A percentile compares a stretch with the other conserved stretches of the same genome.
These are phyloP conservation scores for Arthrinium phaeospermum DNA, from an alignment of 2,329 filamentous ascomycete genomes.

Conservation along the genomic window DNA sequence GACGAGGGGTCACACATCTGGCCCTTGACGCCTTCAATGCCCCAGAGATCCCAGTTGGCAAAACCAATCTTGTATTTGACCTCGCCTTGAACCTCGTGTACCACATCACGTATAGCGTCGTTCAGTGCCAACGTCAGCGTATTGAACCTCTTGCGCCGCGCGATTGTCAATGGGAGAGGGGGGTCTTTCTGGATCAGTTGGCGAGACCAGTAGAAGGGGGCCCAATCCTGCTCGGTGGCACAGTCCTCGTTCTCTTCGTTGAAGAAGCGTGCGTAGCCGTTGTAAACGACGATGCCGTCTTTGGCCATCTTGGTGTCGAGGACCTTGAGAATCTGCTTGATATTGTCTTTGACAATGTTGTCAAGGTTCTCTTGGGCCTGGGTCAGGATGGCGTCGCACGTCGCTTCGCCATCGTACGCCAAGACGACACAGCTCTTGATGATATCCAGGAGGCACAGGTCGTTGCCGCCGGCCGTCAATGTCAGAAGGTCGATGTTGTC, in stretches of 20 bases:
- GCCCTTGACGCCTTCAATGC: slow-evolving; percentile 33
- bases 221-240: slow-evolving; percentile 31
- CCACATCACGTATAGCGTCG: slow-evolving; percentile 34
- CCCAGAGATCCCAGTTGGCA: slow-evolving; percentile 40
- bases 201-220: slow-evolving; percentile 23
- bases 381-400: slow-evolving; percentile 31
- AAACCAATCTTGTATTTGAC: slow-evolving; percentile 33
- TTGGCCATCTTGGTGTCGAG: slow-evolving; percentile 38
- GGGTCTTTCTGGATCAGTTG: slow-evolving; percentile 6
- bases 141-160: slow-evolving; percentile 39
- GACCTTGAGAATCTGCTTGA: slow-evolving; percentile 32
- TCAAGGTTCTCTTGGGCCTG: slow-evolving; percentile 36
- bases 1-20: slow-evolving; percentile 37
- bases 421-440: slow-evolving; percentile 32
- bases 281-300: slow-evolving; percentile 37
- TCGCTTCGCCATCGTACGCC: slow-evolving; percentile 24
- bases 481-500: slow-evolving; percentile 41
- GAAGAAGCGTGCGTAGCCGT: slow-evolving; percentile 41
- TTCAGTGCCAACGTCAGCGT: slow-evolving; percentile 35
- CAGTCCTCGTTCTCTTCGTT: slow-evolving; percentile 36
- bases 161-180: slow-evolving; percentile 28
- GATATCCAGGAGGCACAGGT: slow-evolving; percentile 40
- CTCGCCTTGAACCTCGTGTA: slow-evolving; percentile 29
- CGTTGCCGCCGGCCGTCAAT: slow-evolving; percentile 46
- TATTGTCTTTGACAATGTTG: slow-evolving; percentile 36